A percentile compares a stretch with the other conserved stretches of the same genome.
Conservation (phyloP, 2,329 filamentous ascomycete genomes). For the Sporothrix protearum region DNA sequence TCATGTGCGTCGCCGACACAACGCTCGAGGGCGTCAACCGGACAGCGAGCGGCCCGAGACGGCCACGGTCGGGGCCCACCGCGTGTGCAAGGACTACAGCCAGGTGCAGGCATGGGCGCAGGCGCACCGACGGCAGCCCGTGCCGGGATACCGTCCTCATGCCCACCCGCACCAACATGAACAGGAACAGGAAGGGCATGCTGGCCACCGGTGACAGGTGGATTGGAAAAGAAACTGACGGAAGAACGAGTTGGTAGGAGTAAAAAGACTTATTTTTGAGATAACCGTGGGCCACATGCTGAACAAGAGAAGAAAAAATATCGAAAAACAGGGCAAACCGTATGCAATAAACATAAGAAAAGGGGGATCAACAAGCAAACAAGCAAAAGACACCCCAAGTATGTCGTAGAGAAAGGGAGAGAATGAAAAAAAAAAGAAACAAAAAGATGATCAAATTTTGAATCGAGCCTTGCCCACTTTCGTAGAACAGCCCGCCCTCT, state of each 20-base stretch:
- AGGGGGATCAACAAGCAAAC: neutral
- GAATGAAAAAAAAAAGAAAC: no score
- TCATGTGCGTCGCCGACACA: neutral
- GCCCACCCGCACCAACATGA: neutral
- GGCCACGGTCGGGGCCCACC: neutral
- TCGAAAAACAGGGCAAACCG: no score
- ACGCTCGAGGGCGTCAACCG: neutral
- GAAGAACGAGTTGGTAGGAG: neutral
- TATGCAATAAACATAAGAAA: neutral
- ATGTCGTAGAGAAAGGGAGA: no score
- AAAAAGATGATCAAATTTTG: no score
- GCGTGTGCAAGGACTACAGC: neutral
- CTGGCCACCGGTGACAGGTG: neutral
- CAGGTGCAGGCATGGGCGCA: neutral
- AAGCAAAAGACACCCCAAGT: neutral
- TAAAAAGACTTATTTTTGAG: neutral
- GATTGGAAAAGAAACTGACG: no score
- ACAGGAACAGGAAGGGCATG: neutral
- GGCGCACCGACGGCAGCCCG: neutral
- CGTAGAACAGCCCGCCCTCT: neutral
- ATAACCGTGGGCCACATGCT: conserved; percentile 9
- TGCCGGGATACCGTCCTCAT: neutral
- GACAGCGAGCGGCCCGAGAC: neutral
- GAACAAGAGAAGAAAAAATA: neutral
- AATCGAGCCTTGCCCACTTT: no score